These are phyloP conservation scores for Monilinia aucupariae DNA, from an alignment of 2,329 filamentous ascomycete species.

Conservation along the genomic window DNA sequence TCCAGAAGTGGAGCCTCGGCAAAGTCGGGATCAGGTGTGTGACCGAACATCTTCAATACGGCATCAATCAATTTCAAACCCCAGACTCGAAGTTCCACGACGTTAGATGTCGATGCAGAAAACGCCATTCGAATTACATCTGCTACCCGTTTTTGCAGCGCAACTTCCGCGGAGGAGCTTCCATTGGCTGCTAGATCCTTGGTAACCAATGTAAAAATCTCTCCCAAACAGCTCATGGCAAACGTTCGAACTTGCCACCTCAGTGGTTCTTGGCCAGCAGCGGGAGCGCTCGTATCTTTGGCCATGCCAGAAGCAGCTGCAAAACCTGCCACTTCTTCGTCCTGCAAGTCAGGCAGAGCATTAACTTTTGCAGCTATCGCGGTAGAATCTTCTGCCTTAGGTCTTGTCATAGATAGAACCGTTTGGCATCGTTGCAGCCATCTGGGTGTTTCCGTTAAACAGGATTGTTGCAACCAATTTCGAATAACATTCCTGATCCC, in stretches of 20 bases:
- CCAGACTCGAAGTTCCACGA: conserved; percentile 83
- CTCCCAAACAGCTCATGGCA: conserved; percentile 81
- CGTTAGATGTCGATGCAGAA: conserved; percentile 89
- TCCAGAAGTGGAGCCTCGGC: conserved; percentile 94
- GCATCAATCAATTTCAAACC: conserved; percentile 92
- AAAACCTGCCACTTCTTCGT: conserved; percentile 96
- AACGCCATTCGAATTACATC: conserved; percentile 97
- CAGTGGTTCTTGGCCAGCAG: conserved; percentile 74
- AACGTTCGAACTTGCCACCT: conserved; percentile 96
- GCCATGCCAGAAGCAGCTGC: conserved; percentile 61
- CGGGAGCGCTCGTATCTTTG: conserved; percentile 49
- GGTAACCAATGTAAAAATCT: conserved; percentile 71
- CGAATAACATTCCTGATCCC: conserved; percentile 81
- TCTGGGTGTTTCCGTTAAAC: conserved; percentile 67
- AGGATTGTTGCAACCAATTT: conserved; percentile 92
- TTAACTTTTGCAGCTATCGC: conserved; percentile 44
- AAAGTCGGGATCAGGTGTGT: conserved; percentile 92
- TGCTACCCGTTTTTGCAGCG: conserved; percentile 75
- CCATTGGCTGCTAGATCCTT: conserved; percentile 75
- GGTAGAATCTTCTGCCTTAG: conserved; percentile 51
- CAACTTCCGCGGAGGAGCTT: conserved; percentile 69
- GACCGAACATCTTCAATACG: conserved; percentile 91
- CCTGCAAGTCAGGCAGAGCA: conserved; percentile 71
- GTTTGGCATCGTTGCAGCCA: conserved; percentile 89
- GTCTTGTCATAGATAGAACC: conserved; percentile 80